Evolutionary conservation across 169 alveolate species (phyloP), one percentile per base, ranked within the genome.

Genomic region (Plasmodium chabaudi): DNA sequence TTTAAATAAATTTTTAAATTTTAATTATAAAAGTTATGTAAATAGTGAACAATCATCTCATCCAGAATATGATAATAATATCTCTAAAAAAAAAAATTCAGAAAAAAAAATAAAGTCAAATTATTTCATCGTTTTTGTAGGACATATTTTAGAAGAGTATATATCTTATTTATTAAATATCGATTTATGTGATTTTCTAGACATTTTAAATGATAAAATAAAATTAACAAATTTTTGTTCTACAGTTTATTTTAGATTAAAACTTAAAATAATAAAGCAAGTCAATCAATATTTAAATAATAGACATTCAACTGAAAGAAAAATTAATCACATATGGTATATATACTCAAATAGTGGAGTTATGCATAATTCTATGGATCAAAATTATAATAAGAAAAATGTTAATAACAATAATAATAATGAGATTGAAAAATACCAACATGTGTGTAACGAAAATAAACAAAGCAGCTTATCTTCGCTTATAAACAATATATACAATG

Each of bases 71-170:
- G 59, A 7, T 7, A 25, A 69, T 1, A 46, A 46, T 2, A 34
- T 34, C 7, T 19, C n/a, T 17, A 53, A 42, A 49, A 39, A 57
- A 57, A 23, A 13, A 56, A 57, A 13, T 57, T 10, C 25, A 1
- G 44, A 23, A 17, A 42, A 9, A 59, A 39, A 67, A 71, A 67
- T 17, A 19, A 44, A 23, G 60, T 47, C 15, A 2, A 82, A 51
- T 15, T 82, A 67, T 23, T 82, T 82, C 65, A 67, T 82, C 9
- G 90, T 82, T 19, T 82, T 82, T 46, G 90, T 72, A 34, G 90
- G 90, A 13, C 90, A 82, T 67, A 82, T 82, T 17, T 15, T 82
- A 49, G 90, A 82, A 49, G 90, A 82, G 56, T 82, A 82, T 47
- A 82, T 82, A 53, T 56, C 90, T n/a, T 82, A 42, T 51, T 56